These are phyloP conservation scores for Sporothrix pallida DNA, from an alignment of 2,329 filamentous ascomycete genomes.

Conservation along the genomic window DNA sequence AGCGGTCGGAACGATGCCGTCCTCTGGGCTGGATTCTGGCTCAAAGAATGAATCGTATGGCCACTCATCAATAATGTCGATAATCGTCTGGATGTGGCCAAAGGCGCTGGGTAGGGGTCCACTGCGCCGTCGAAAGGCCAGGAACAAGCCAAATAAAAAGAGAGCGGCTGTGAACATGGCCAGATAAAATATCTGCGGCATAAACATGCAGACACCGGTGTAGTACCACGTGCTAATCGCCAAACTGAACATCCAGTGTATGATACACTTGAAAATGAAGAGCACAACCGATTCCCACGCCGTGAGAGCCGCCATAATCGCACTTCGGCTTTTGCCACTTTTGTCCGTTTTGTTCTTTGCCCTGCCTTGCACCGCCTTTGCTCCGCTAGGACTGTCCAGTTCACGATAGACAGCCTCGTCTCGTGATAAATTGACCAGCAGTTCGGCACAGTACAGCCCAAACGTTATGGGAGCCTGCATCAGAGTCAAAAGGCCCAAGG, in stretches of 20 bases:
- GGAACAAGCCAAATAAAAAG: conserved; percentile 38
- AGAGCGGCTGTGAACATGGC: neutral
- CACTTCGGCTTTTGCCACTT: conserved; percentile 39
- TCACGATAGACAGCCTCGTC: conserved; percentile 43
- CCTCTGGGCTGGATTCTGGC: neutral
- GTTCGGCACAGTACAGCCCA: conserved; percentile 41
- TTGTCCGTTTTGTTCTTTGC: too few relatives aligned
- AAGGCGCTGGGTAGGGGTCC: conserved; percentile 43
- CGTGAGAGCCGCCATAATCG: conserved; percentile 41
- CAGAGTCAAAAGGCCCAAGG: conserved; percentile 41
- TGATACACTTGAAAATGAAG: conserved; percentile 42
- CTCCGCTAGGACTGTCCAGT: conserved; percentile 27
- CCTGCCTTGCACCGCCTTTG: too few relatives aligned
- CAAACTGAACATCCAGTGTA: conserved; percentile 46
- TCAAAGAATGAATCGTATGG: conserved; percentile 29
- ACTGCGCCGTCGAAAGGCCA: conserved; percentile 36
- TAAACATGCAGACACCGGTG: conserved; percentile 44
- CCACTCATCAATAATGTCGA: conserved; percentile 45
- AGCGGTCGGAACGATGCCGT: neutral
- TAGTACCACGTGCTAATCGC: conserved; percentile 42
- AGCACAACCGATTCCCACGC: conserved; percentile 43
- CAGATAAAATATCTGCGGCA: conserved; percentile 43
- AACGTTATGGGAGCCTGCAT: conserved; percentile 42
- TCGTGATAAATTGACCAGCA: conserved; percentile 41
- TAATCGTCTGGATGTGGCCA: conserved; percentile 45